These are phyloP conservation scores for Sclerotinia spermophila DNA, from an alignment of 2,329 filamentous ascomycete genomes.

Conservation along the genomic window DNA sequence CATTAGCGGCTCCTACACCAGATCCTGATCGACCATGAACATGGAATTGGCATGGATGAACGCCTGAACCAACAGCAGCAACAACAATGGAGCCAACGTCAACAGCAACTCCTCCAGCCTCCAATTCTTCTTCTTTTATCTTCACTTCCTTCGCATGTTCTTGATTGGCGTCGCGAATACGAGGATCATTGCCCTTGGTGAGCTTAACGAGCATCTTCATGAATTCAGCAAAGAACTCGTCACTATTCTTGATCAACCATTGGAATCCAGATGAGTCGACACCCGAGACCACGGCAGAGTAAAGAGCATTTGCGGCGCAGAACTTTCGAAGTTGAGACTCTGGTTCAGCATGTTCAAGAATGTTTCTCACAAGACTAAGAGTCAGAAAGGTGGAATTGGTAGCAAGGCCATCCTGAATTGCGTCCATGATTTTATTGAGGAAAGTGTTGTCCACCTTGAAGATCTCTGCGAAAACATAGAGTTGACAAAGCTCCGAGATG, in stretches of 20 bases:
- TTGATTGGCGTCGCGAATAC: constrained; percentile 23
- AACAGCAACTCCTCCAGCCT: not conserved
- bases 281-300: constrained; percentile 14
- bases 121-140: constrained; percentile 1
- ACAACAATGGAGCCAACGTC: too few relatives aligned
- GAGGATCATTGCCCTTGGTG: constrained; percentile 23
- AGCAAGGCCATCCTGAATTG: constrained; percentile 29
- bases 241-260: constrained; percentile 11
- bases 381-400: constrained; percentile 22
- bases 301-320: constrained; percentile 19
- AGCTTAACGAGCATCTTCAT: constrained; percentile 18
- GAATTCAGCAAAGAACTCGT: constrained; percentile 24
- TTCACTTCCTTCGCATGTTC: not conserved
- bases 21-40: constrained; percentile 6
- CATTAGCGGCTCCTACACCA: not conserved
- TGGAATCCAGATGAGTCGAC: not conserved
- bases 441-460: constrained; percentile 16
- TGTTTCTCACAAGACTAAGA: constrained; percentile 15
- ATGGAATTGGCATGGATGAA: constrained; percentile 23
- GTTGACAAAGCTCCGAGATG: constrained; percentile 22
- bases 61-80: not conserved
- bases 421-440: constrained; percentile 29
- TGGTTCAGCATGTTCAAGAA: constrained; percentile 20
- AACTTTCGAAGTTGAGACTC: constrained; percentile 26
- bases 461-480: constrained; percentile 27